A percentile compares a stretch with the other conserved stretches of the same genome.
phyloP scores from a whole-genome alignment of 2,329 filamentous ascomycete species.

The Cladosporium phlei region DNA sequence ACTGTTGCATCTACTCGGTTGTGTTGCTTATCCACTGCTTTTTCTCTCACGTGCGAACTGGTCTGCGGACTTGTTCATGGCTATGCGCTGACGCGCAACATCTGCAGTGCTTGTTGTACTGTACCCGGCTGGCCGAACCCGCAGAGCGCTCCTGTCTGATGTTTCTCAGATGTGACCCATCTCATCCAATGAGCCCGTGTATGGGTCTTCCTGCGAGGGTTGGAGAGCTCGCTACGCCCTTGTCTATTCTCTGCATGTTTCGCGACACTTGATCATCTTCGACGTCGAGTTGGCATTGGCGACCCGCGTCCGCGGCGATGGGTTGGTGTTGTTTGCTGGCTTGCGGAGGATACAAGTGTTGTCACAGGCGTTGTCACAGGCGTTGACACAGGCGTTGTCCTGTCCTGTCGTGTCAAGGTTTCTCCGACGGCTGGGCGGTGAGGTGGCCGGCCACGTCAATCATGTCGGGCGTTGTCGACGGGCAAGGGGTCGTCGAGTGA shows the following conservation, averaged over 20 bases:
- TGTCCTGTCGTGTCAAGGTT: neutral
- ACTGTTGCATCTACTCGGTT: neutral
- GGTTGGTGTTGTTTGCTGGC: neutral
- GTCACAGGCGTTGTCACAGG: too few species aligned
- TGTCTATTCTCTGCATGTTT: neutral
- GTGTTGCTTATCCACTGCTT: too few species aligned
- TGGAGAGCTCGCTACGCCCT: neutral
- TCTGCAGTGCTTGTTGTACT: too few species aligned
- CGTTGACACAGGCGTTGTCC: neutral
- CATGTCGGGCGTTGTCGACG: conserved; percentile 5
- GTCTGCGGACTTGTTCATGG: too few species aligned
- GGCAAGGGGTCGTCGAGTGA: conserved; percentile 6
- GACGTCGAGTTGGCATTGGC: conserved; percentile 4
- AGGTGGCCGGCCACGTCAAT: neutral
- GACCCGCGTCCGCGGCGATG: neutral
- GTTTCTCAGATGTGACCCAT: neutral
- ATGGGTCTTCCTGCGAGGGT: neutral
- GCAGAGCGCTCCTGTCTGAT: too few species aligned
- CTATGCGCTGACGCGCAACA: too few species aligned
- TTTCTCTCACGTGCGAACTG: too few species aligned
- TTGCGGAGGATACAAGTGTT: neutral
- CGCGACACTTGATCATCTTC: conserved; percentile 2
- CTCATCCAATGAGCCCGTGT: neutral
- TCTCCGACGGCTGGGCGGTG: neutral
- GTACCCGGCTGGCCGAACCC: too few species aligned